Percentiles rank a stretch among this genome's conserved stretches.
Conservation (phyloP, 2,329 filamentous ascomycete genomes). For the Hyphodiscus sp. region DNA sequence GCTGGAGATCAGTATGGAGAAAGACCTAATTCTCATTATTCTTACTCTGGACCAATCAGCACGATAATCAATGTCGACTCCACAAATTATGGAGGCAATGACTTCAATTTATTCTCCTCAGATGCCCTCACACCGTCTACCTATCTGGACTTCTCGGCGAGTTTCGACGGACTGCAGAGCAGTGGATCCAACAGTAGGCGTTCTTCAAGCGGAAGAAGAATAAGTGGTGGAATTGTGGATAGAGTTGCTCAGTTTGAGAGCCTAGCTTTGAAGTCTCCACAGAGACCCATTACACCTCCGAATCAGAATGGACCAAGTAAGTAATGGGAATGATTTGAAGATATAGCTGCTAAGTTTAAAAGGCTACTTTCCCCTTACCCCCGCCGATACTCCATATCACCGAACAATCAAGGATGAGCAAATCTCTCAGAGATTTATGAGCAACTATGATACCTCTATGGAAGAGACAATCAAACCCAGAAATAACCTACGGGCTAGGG, state of each 20-base stretch:
- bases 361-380: slow-evolving; percentile 63
- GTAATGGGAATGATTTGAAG: slow-evolving; percentile 24
- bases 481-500: slow-evolving; percentile 39
- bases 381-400: slow-evolving; percentile 56
- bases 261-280: slow-evolving; percentile 37
- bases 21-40: slow-evolving; percentile 18
- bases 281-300: slow-evolving; percentile 55
- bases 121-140: slow-evolving; percentile 26
- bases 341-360: slow-evolving; percentile 21
- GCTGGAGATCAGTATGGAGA: slow-evolving; percentile 32
- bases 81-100: slow-evolving; percentile 26
- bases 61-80: slow-evolving; percentile 31
- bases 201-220: slow-evolving; percentile 36
- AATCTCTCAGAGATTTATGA: slow-evolving; percentile 45
- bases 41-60: slow-evolving; percentile 40
- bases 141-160: slow-evolving; percentile 28
- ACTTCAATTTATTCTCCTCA: slow-evolving; percentile 26
- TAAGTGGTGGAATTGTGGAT: slow-evolving; percentile 57
- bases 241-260: slow-evolving; percentile 54
- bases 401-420: slow-evolving; percentile 29
- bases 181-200: slow-evolving; percentile 23
- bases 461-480: slow-evolving; percentile 59
- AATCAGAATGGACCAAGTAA: slow-evolving; percentile 54
- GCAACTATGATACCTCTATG: slow-evolving; percentile 59
- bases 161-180: slow-evolving; percentile 21